A percentile compares a stretch with the other conserved stretches of the same genome.
Conservation (phyloP, 495 filamentous ascomycete genomes). For the Tuber microsphaerosporum region DNA sequence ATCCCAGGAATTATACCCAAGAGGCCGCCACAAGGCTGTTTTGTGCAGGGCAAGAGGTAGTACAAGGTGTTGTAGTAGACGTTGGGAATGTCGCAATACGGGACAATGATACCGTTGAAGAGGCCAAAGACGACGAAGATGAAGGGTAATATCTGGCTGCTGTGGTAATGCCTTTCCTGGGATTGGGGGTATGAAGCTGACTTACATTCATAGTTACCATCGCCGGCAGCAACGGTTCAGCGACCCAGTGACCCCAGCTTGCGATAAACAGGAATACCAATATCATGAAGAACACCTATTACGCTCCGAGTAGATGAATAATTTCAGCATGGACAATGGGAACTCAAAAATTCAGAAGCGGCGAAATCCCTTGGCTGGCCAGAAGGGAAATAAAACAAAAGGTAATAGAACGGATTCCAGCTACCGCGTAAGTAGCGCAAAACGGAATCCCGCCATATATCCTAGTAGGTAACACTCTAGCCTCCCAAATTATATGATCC, state of each 20-base stretch:
- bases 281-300: slow-evolving; percentile 78
- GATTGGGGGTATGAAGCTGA: background rate
- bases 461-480: no score
- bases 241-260: slow-evolving; percentile 78
- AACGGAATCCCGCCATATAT: no score
- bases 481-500: no score
- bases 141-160: slow-evolving; percentile 50
- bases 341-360: slow-evolving; percentile 44
- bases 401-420: slow-evolving; percentile 75
- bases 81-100: slow-evolving; percentile 54
- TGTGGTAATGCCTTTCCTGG: slow-evolving; percentile 42
- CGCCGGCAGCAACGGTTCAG: slow-evolving; percentile 70
- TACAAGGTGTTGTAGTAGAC: slow-evolving; percentile 83
- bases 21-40: slow-evolving; percentile 69
- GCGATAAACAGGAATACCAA: slow-evolving; percentile 72
- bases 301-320: background rate
- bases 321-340: background rate
- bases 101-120: slow-evolving; percentile 68
- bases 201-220: slow-evolving; percentile 68
- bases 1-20: slow-evolving; percentile 53
- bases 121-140: slow-evolving; percentile 71
- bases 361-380: slow-evolving; percentile 59
- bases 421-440: no score
- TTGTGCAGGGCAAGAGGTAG: slow-evolving; percentile 62
- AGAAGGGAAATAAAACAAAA: slow-evolving; percentile 71